Conservation (phyloP, 805 yeast genomes). For the Starmera dryadoides region DNA sequence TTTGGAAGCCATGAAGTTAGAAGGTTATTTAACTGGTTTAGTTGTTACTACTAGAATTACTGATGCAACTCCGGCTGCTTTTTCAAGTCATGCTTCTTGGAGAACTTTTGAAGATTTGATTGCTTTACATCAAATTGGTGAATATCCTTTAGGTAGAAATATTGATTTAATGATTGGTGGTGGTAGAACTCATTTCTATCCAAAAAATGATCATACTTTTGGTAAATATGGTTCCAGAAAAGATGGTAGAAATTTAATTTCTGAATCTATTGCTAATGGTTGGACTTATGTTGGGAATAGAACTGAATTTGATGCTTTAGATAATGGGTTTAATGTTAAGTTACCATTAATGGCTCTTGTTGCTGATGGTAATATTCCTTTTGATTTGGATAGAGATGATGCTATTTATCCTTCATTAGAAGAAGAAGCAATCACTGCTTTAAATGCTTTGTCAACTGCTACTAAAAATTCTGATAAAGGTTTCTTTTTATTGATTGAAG, state of each 20-base stretch:
- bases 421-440: conserved; percentile 71
- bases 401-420: conserved; percentile 64
- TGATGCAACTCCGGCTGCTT: conserved; percentile 94
- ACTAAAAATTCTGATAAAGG: conserved; percentile 72
- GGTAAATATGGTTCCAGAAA: conserved; percentile 50
- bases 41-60: conserved; percentile 91
- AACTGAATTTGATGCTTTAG: conserved; percentile 47
- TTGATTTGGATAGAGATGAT: conserved; percentile 68
- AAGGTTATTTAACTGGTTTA: conserved; percentile 78
- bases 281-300: conserved; percentile 61
- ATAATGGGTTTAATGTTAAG: conserved; percentile 52
- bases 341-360: conserved; percentile 75
- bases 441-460: conserved; percentile 59
- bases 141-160: conserved; percentile 67
- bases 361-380: conserved; percentile 76
- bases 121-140: conserved; percentile 83
- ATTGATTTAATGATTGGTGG: conserved; percentile 90
- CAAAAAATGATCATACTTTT: conserved; percentile 27
- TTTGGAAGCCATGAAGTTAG: conserved; percentile 77
- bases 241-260: conserved; percentile 63
- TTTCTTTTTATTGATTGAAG: conserved; percentile 81
- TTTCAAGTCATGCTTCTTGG: conserved; percentile 70
- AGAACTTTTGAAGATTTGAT: conserved; percentile 78
- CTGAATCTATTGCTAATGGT: conserved; percentile 52
- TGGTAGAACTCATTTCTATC: conserved; percentile 79